These are phyloP conservation scores for Diaporthe australafricana DNA, from an alignment of 2,329 filamentous ascomycete genomes.

Conservation along the genomic window DNA sequence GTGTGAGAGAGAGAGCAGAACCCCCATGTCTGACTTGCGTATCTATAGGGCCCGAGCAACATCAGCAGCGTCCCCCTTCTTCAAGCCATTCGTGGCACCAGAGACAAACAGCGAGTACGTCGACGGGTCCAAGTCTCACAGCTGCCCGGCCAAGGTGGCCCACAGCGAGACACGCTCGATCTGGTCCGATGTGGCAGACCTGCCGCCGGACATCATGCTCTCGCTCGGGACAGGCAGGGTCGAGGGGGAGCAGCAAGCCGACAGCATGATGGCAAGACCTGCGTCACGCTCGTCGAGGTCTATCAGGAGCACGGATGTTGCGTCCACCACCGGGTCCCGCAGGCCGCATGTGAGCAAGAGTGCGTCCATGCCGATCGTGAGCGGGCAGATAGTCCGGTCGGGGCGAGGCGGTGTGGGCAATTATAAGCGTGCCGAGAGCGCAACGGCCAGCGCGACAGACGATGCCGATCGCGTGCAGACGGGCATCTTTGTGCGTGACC, in stretches of 20 bases:
- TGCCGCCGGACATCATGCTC: constrained; percentile 8
- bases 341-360: not conserved
- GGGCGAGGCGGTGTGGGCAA: constrained; percentile 14
- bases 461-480: not conserved
- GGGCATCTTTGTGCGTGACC: not conserved
- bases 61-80: not conserved
- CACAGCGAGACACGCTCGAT: not conserved
- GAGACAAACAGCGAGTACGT: constrained; percentile 16
- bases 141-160: not conserved
- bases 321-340: not conserved
- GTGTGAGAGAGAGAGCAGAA: too few species aligned
- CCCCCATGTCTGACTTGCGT: not conserved
- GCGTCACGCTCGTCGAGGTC: not conserved
- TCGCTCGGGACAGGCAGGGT: not conserved
- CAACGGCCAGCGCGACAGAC: not conserved
- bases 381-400: constrained; percentile 11
- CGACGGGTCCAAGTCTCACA: not conserved
- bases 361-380: not conserved
- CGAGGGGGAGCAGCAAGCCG: not conserved
- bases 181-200: not conserved
- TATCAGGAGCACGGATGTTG: not conserved
- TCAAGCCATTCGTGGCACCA: constrained; percentile 4
- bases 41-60: not conserved
- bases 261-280: not conserved
- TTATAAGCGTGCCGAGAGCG: not conserved